These are phyloP conservation scores for Daucus carota DNA, from an alignment of 129 eudicot genomes.

Conservation along the genomic window DH1_v3.0 NC_030387.2:13680001-13680500, in stretches of 20 bases:
- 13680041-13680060: not conserved
- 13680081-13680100: not conserved
- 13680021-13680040: not conserved
- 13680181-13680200: not conserved
- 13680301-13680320: not conserved
- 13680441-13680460: not conserved
- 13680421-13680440: not conserved
- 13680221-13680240: not conserved
- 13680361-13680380: not conserved
- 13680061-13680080: not conserved
- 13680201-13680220: slow-evolving; percentile 2
- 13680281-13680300: not conserved
- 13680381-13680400: not conserved
- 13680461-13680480: not conserved
- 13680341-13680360: not conserved
- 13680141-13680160: not conserved
- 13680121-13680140: not conserved
- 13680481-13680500: slow-evolving; percentile 3
- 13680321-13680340: not conserved
- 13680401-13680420: not conserved
- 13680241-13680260: not conserved
- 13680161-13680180: not conserved
- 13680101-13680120: not conserved
- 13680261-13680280: slow-evolving; percentile 8
- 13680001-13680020: not conserved